These are phyloP conservation scores for Penicillium sp. DNA, from an alignment of 2,329 filamentous ascomycete genomes.

Conservation along the genomic window DNA sequence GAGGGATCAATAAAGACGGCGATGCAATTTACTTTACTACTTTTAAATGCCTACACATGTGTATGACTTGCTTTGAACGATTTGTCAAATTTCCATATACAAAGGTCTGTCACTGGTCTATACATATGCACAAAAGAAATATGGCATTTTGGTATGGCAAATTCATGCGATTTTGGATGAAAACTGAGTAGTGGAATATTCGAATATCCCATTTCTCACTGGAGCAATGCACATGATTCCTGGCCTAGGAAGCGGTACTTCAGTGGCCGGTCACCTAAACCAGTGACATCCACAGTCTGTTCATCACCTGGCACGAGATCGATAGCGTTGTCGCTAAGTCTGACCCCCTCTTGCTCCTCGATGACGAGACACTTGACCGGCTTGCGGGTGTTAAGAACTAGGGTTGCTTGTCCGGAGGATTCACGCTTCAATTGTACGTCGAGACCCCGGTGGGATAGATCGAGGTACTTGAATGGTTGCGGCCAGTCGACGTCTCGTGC, in stretches of 20 bases:
- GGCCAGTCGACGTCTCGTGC: constrained; percentile 66
- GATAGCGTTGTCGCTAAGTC: constrained; percentile 62
- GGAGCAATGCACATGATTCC: constrained; percentile 17
- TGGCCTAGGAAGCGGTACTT: constrained; percentile 40
- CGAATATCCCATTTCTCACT: background rate
- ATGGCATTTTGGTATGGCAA: background rate
- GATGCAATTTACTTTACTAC: too few species aligned
- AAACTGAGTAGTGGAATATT: too few species aligned
- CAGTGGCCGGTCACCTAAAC: constrained; percentile 27
- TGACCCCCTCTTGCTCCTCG: constrained; percentile 62
- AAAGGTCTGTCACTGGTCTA: background rate
- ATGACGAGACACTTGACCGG: constrained; percentile 67
- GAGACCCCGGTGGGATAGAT: constrained; percentile 59
- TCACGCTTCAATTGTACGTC: constrained; percentile 49
- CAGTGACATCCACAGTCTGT: constrained; percentile 47
- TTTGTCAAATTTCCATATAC: background rate
- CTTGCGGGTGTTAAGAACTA: constrained; percentile 54
- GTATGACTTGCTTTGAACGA: background rate
- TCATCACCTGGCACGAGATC: constrained; percentile 66
- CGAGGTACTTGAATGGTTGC: constrained; percentile 65
- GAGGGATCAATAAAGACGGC: too few species aligned
- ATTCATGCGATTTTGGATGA: background rate
- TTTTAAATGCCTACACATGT: too few species aligned
- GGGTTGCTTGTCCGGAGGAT: constrained; percentile 40
- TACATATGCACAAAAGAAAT: background rate